These are phyloP conservation scores for Hemerocallis citrina DNA, from an alignment of 106 monocot genomes.

Conservation along the genomic window DNA sequence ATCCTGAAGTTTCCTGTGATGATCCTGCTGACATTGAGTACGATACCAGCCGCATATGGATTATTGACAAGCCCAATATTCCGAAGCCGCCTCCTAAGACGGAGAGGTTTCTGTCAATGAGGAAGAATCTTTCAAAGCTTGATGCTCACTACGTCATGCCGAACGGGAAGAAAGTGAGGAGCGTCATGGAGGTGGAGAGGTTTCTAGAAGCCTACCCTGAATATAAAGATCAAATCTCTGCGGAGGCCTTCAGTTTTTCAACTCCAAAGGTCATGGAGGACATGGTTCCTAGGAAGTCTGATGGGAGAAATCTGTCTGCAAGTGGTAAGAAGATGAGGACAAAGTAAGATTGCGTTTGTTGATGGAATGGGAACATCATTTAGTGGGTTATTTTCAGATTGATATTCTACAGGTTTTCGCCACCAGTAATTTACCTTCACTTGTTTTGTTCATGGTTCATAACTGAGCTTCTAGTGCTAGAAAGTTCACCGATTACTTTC, in stretches of 20 bases:
- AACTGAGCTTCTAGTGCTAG: too few species aligned
- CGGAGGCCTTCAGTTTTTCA: conserved; percentile 39
- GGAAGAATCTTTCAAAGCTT: conserved; percentile 64
- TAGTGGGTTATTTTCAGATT: too few species aligned
- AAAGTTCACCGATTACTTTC: too few species aligned
- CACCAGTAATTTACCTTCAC: too few species aligned
- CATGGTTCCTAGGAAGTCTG: conserved; percentile 24
- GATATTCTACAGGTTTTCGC: too few species aligned
- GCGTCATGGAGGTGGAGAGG: conserved; percentile 50
- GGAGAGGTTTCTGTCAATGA: conserved; percentile 42
- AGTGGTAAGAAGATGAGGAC: conserved; percentile 34
- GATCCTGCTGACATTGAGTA: conserved; percentile 69
- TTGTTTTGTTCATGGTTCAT: too few species aligned
- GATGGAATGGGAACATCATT: too few species aligned
- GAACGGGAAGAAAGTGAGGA: conserved; percentile 67
- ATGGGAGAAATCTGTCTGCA: conserved; percentile 11
- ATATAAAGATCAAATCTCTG: conserved; percentile 37
- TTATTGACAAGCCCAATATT: conserved; percentile 79
- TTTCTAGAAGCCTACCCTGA: conserved; percentile 64
- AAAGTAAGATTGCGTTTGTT: background rate
- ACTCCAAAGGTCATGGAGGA: conserved; percentile 54
- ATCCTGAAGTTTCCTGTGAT: conserved; percentile 43
- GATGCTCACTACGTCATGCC: conserved; percentile 77
- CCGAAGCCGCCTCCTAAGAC: conserved; percentile 59
- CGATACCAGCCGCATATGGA: conserved; percentile 58